phyloP scores from a whole-genome alignment of 2,329 filamentous ascomycete genomes.

The Phyllosticta paracitricarpa region DNA sequence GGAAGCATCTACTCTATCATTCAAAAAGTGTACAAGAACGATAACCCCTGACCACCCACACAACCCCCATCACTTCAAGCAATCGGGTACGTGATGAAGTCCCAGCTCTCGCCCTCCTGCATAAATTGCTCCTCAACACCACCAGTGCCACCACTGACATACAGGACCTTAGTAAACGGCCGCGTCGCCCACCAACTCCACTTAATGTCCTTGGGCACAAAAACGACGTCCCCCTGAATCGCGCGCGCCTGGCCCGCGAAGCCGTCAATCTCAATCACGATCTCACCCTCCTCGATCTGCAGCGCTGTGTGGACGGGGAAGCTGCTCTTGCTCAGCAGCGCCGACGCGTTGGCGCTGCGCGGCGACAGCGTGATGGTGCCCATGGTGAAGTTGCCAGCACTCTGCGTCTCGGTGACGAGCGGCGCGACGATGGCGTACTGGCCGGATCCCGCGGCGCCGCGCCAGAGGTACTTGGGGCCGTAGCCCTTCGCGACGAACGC shows the following conservation, averaged over 20 bases:
- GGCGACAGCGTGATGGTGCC: conserved; percentile 34
- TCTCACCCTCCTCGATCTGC: conserved; percentile 29
- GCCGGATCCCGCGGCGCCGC: conserved; percentile 17
- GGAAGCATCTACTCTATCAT: background rate
- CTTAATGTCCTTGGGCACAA: conserved; percentile 24
- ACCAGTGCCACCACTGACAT: conserved; percentile 16
- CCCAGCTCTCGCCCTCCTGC: conserved; percentile 13
- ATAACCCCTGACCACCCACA: background rate
- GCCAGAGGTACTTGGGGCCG: conserved; percentile 37
- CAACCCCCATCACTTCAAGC: background rate
- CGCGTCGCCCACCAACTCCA: conserved; percentile 25
- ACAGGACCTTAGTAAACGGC: conserved; percentile 17
- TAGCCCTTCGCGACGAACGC: conserved; percentile 38
- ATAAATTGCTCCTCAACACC: conserved; percentile 15
- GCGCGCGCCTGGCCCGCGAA: conserved; percentile 19
- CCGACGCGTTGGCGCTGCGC: conserved; percentile 14
- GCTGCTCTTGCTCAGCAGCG: conserved; percentile 13
- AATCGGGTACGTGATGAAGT: conserved; percentile 13
- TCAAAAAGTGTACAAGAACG: background rate
- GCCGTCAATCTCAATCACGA: conserved; percentile 25
- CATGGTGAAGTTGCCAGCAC: conserved; percentile 34
- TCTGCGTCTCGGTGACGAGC: conserved; percentile 32
- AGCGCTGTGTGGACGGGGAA: conserved; percentile 27
- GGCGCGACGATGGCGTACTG: conserved; percentile 37
- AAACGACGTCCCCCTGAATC: conserved; percentile 30